A percentile compares a stretch with the other conserved stretches of the same genome.
These are phyloP conservation scores for Cymodocea nodosa DNA, from an alignment of 116 monocot genomes.

Conservation along the genomic window DNA sequence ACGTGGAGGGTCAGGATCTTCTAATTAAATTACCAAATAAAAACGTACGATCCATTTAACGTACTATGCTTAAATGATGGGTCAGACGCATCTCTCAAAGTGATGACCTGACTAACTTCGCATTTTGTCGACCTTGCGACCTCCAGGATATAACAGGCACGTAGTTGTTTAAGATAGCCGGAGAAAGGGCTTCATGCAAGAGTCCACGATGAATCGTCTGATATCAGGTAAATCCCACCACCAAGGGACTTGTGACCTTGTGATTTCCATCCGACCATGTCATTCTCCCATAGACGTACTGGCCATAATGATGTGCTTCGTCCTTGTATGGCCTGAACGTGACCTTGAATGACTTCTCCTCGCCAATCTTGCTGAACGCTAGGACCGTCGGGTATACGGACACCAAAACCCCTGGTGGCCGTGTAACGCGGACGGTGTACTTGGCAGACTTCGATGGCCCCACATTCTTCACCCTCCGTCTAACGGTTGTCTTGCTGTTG, in stretches of 20 bases:
- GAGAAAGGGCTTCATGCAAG: no score
- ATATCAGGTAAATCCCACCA: constrained; percentile 5
- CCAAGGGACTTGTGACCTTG: constrained; percentile 47
- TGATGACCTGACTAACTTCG: no score
- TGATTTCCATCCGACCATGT: constrained; percentile 54
- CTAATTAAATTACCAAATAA: no score
- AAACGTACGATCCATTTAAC: no score
- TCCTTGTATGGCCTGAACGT: constrained; percentile 3
- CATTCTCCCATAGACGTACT: constrained; percentile 15
- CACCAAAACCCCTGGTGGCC: not conserved
- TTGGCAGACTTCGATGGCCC: not conserved
- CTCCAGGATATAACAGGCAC: no score
- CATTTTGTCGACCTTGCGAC: no score
- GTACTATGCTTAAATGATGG: no score
- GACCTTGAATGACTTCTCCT: constrained; percentile 19
- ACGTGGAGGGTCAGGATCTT: no score
- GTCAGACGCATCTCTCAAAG: no score
- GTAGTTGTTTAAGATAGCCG: no score
- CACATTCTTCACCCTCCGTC: constrained; percentile 30
- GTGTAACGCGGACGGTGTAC: not conserved
- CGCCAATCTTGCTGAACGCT: not conserved
- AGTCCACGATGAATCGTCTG: no score
- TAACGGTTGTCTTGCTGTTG: constrained; percentile 5
- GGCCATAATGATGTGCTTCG: no score
- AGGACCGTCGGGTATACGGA: constrained; percentile 2